A percentile compares a stretch with the other conserved stretches of the same genome.
Evolutionary conservation across 768 basidiomycete genomes (phyloP).

Genomic region (Candolleomyces eurysporus): DNA sequence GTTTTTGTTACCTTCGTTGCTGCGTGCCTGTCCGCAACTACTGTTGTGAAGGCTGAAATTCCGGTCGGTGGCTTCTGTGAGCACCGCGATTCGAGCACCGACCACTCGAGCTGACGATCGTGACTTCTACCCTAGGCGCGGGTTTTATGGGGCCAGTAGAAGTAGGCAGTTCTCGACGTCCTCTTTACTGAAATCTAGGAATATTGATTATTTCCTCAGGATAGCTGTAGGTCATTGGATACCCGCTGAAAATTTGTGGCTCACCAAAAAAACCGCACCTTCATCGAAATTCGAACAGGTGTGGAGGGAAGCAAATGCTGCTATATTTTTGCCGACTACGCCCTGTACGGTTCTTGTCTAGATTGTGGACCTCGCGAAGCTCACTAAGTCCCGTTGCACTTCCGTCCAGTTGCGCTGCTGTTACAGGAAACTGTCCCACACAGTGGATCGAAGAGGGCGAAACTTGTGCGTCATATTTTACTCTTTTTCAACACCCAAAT

Average conservation of each 20-base stretch:
- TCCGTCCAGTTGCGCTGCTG: constrained; percentile 12
- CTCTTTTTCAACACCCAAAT: background rate
- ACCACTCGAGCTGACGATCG: background rate
- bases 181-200: background rate
- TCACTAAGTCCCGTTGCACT: background rate
- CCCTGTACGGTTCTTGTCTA: constrained; percentile 10
- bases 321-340: constrained; percentile 11
- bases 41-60: background rate
- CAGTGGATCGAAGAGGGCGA: constrained; percentile 15
- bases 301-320: background rate
- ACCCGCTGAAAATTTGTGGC: too few species aligned
- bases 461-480: constrained; percentile 8
- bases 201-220: too few species aligned
- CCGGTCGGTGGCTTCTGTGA: constrained; percentile 7
- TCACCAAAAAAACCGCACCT: too few species aligned
- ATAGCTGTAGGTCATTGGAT: too few species aligned
- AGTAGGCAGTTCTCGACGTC: background rate
- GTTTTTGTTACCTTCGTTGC: background rate
- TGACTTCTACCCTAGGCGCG: background rate
- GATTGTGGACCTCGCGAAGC: background rate
- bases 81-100: too few species aligned
- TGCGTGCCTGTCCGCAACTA: background rate
- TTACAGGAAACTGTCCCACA: constrained; percentile 12
- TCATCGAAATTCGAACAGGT: too few species aligned
- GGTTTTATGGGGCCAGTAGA: constrained; percentile 7